Evolutionary conservation across 2,329 filamentous ascomycete genomes (phyloP).

Genomic region (Teratosphaeria pseudoeucalypti): DNA sequence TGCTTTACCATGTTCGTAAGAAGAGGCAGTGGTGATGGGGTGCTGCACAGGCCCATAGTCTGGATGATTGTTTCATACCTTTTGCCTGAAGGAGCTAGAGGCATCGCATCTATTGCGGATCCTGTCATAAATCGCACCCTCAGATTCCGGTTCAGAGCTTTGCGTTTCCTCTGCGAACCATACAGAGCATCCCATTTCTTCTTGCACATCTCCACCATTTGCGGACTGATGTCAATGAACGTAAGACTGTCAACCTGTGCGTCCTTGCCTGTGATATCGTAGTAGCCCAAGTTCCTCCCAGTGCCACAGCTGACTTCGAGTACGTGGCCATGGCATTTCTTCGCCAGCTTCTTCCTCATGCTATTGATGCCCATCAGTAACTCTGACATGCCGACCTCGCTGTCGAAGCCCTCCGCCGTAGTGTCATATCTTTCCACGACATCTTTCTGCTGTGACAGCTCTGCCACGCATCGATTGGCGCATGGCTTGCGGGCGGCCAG

Average conservation of each 20-base stretch:
- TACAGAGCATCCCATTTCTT: slow-evolving; percentile 38
- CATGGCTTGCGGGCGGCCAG: slow-evolving; percentile 20
- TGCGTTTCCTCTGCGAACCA: slow-evolving; percentile 9
- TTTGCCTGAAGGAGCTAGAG: slow-evolving; percentile 27
- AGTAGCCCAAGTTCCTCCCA: slow-evolving; percentile 39
- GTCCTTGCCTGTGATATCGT: slow-evolving; percentile 19
- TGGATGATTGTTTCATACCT: slow-evolving; percentile 42
- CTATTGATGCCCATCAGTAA: slow-evolving; percentile 31
- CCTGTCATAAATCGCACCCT: slow-evolving; percentile 31
- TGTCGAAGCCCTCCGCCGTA: slow-evolving; percentile 36
- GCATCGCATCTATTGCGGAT: slow-evolving; percentile 34
- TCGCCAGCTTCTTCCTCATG: slow-evolving; percentile 31
- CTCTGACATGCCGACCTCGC: slow-evolving; percentile 37
- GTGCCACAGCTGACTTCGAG: slow-evolving; percentile 41
- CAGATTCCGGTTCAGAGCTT: slow-evolving; percentile 12
- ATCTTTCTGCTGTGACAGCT: slow-evolving; percentile 26
- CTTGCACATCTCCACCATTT: slow-evolving; percentile 39
- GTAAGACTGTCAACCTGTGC: slow-evolving; percentile 33
- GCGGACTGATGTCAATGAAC: slow-evolving; percentile 36
- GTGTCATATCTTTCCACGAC: slow-evolving; percentile 37
- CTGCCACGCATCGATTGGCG: slow-evolving; percentile 13
- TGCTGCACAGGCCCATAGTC: slow-evolving; percentile 43
- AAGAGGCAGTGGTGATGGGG: slow-evolving; percentile 33
- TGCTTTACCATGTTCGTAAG: slow-evolving; percentile 33
- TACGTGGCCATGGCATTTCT: slow-evolving; percentile 35